These are phyloP conservation scores for Fusarium goolgardi DNA, from an alignment of 2,329 filamentous ascomycete genomes.

Conservation along the genomic window DNA sequence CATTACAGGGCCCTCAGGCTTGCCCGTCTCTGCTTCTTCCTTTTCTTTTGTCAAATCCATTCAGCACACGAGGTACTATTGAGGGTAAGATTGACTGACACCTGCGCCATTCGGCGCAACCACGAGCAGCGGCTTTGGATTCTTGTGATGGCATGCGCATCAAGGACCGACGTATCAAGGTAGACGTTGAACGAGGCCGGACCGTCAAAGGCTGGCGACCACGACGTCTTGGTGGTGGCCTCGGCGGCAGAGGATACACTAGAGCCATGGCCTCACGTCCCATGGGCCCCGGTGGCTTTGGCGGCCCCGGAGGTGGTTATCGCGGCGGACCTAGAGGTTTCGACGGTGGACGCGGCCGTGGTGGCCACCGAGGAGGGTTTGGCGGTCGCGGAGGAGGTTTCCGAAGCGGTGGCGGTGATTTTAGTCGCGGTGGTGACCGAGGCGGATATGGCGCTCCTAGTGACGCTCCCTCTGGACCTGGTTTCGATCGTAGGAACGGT, in stretches of 20 bases:
- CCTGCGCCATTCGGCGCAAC: constrained; percentile 67
- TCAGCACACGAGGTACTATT: constrained; percentile 41
- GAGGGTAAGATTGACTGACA: constrained; percentile 77
- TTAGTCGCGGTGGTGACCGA: constrained; percentile 54
- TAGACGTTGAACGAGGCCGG: constrained; percentile 95
- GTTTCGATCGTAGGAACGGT: constrained; percentile 60
- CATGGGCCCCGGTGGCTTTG: constrained; percentile 69
- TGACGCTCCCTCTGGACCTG: constrained; percentile 71
- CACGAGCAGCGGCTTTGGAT: constrained; percentile 86
- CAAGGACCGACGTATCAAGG: constrained; percentile 89
- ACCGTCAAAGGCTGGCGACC: constrained; percentile 96
- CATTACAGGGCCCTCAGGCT: constrained; percentile 65
- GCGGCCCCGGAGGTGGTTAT: constrained; percentile 66
- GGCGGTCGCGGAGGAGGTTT: constrained; percentile 69
- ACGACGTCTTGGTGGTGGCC: constrained; percentile 87
- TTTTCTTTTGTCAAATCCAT: constrained; percentile 45
- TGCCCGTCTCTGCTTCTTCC: constrained; percentile 60
- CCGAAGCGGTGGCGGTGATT: constrained; percentile 59
- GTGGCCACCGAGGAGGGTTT: constrained; percentile 62
- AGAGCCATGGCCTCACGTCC: constrained; percentile 80
- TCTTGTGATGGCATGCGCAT: constrained; percentile 88
- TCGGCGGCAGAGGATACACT: constrained; percentile 93
- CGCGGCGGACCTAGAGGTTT: constrained; percentile 61
- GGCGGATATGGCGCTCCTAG: constrained; percentile 65
- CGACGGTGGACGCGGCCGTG: constrained; percentile 58